Conservation (phyloP, 768 basidiomycete species). For the Cytidiella melzeri region DNA sequence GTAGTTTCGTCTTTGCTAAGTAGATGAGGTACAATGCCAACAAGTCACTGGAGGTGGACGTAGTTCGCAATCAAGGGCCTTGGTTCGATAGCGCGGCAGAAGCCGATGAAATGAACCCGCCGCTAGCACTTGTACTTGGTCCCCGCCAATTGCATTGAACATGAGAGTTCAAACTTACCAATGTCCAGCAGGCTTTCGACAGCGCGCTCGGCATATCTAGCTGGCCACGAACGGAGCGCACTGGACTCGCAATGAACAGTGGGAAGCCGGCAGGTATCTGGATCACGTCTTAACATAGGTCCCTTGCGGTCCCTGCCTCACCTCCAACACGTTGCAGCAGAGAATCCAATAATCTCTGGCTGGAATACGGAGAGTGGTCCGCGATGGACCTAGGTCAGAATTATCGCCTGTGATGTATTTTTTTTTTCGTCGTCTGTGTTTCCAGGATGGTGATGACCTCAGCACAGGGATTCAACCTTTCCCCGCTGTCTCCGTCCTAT, state of each 20-base stretch:
- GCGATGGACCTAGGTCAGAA: constrained; percentile 11
- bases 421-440: constrained; percentile 5
- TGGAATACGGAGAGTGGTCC: constrained; percentile 11
- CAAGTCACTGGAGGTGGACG: background rate
- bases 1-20: too few species aligned
- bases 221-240: constrained; percentile 9
- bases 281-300: constrained; percentile 6
- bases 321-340: constrained; percentile 19
- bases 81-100: background rate
- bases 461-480: constrained; percentile 8
- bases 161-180: too few species aligned
- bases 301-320: constrained; percentile 16
- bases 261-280: constrained; percentile 1
- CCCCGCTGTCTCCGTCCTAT: constrained; percentile 9
- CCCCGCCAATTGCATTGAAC: background rate
- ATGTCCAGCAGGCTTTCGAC: background rate
- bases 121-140: background rate
- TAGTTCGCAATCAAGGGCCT: background rate
- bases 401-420: constrained; percentile 10
- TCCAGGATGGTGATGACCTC: constrained; percentile 12
- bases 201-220: background rate
- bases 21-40: background rate
- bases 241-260: constrained; percentile 4
- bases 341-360: constrained; percentile 9
- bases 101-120: background rate